These are phyloP conservation scores for Pseudodiploospora longispora DNA, from an alignment of 2,329 filamentous ascomycete species.

Conservation along the genomic window DNA sequence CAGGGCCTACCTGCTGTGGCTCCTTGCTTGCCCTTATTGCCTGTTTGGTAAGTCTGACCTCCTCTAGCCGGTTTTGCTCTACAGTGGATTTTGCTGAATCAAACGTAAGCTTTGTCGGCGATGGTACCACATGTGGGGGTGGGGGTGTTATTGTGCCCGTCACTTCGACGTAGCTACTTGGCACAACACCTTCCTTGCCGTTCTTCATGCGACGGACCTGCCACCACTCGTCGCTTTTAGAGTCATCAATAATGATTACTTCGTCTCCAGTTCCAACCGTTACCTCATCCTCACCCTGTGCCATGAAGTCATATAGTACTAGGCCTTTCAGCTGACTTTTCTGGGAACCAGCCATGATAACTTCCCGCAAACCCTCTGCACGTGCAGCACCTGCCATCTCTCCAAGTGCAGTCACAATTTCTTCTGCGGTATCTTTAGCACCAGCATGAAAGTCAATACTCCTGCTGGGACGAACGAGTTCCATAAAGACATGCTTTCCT, in stretches of 20 bases:
- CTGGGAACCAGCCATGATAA: conserved; percentile 71
- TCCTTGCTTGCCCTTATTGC: conserved; percentile 58
- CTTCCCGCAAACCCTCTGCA: conserved; percentile 76
- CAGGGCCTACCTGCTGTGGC: conserved; percentile 61
- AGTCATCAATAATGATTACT: conserved; percentile 81
- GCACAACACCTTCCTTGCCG: conserved; percentile 90
- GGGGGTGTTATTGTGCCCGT: conserved; percentile 54
- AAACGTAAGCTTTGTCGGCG: conserved; percentile 37
- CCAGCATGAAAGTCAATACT: conserved; percentile 96
- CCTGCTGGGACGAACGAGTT: conserved; percentile 84
- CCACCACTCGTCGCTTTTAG: conserved; percentile 97
- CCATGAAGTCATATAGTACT: conserved; percentile 92
- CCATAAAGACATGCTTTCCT: conserved; percentile 95
- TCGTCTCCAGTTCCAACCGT: conserved; percentile 86
- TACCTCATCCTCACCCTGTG: conserved; percentile 93
- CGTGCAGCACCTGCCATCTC: conserved; percentile 81
- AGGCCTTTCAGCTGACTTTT: conserved; percentile 69
- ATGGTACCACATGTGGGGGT: conserved; percentile 23
- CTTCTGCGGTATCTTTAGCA: conserved; percentile 90
- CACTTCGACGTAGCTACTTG: conserved; percentile 91
- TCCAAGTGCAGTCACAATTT: conserved; percentile 81
- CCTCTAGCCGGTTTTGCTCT: conserved; percentile 71
- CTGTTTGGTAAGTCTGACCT: conserved; percentile 75
- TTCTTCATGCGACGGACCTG: conserved; percentile 85
- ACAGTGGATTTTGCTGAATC: conserved; percentile 54